A percentile compares a stretch with the other conserved stretches of the same genome.
These are phyloP conservation scores for Eucalyptus fibrosa DNA, from an alignment of 345 rosid species.

Conservation along the genomic window DNA sequence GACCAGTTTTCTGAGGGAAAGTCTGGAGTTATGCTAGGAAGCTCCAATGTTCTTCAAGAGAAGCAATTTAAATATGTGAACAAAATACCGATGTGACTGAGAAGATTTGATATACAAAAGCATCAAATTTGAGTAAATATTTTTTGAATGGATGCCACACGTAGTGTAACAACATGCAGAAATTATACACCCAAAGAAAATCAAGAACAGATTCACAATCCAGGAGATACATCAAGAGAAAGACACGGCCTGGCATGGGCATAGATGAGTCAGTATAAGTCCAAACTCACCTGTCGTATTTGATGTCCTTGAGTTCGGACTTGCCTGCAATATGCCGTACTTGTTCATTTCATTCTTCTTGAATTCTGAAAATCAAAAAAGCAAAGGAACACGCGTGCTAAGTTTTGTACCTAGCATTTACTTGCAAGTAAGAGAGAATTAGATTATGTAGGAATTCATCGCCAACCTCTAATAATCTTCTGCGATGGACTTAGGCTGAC, in stretches of 20 bases:
- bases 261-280: neutral
- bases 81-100: neutral
- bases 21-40: neutral
- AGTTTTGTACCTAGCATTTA: neutral
- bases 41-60: neutral
- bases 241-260: neutral
- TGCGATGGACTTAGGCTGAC: constrained; percentile 40
- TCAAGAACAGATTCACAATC: neutral
- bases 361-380: constrained; percentile 31
- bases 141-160: too few species aligned
- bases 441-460: neutral
- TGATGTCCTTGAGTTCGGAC: constrained; percentile 15
- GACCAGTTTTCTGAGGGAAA: neutral
- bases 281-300: constrained; percentile 29
- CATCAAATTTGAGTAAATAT: too few species aligned
- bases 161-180: neutral
- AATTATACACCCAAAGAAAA: neutral
- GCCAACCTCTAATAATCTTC: constrained; percentile 50
- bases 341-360: constrained; percentile 52
- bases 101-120: neutral
- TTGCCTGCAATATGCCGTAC: constrained; percentile 17
- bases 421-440: neutral
- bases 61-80: neutral
- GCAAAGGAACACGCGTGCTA: neutral
- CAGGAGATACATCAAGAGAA: neutral